Conservation (phyloP, 1,284 basidiomycete species). For the Leccinum fuscescens region DNA sequence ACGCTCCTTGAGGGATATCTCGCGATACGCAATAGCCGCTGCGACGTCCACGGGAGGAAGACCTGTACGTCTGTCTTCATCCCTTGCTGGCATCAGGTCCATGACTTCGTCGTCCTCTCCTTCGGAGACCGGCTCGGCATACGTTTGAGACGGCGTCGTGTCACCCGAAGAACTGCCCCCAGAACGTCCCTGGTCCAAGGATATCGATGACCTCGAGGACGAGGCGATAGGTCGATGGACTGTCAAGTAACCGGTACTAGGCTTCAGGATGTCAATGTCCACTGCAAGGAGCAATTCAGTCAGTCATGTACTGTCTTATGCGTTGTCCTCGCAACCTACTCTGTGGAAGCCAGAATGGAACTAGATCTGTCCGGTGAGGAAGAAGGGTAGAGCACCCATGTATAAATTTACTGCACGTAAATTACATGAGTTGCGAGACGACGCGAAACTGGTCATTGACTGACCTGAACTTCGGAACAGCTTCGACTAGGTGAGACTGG, state of each 20-base stretch:
- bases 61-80: conserved; percentile 79
- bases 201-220: conserved; percentile 39
- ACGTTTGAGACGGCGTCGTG: conserved; percentile 51
- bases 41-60: conserved; percentile 68
- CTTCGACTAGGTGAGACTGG: conserved; percentile 90
- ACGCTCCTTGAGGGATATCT: conserved; percentile 68
- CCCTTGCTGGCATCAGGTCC: conserved; percentile 63
- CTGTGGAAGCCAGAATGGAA: conserved; percentile 98
- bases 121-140: conserved; percentile 87
- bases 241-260: conserved; percentile 70
- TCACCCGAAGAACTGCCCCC: conserved; percentile 40
- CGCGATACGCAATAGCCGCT: conserved; percentile 81
- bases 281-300: conserved; percentile 45
- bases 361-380: conserved; percentile 93
- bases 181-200: conserved; percentile 43
- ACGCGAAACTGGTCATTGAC: conserved; percentile 8
- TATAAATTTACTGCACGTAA: conserved; percentile 79
- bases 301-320: not conserved
- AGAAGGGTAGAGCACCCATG: conserved; percentile 95
- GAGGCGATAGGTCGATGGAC: conserved; percentile 71
- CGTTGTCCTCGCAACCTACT: conserved; percentile 49
- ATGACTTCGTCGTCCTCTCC: conserved; percentile 85
- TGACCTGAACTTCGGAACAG: conserved; percentile 87
- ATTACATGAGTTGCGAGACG: conserved; percentile 14
- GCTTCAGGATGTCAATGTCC: conserved; percentile 92